Evolutionary conservation across 2,329 filamentous ascomycete species (phyloP), one percentile per base, ranked within the genome.

Genomic region (Tricladium varicosporioides): DNA sequence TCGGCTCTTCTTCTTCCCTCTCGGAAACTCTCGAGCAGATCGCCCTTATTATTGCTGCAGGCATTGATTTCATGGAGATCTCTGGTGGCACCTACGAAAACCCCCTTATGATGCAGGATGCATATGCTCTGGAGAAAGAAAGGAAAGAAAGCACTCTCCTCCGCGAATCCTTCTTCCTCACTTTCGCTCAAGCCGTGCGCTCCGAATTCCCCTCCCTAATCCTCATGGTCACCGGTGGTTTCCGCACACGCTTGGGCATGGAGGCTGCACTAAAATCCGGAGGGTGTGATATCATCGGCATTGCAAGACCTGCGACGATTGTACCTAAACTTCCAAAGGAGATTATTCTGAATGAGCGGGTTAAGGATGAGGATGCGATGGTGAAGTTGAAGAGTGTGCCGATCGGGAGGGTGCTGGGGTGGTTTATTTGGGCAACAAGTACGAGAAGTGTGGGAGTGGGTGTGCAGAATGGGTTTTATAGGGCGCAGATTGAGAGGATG

Each of bases 101-200:
- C 54, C 76, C 82, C 0, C 64, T 32, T 0, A 60, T 63, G 68
- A 57, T 68, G 61, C 31, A 36, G 3, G 61, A 27, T 27, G 22
- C 22, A 7, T 27, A 27, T 27, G 22, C 22, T 27, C 7, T 27
- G 22, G 22, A 27, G 22, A 27, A 27, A 27, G 22, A 27, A 27
- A 27, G 22, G 7, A 65, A 73, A 64, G 72, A 73, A 18, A 75
- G 76, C 5, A 84, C 83, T 1, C 71, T 73, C 11, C 77, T 77
- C 0, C 78, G 86, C 7, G 86, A 89, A 63, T 83, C 85, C 0
- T 89, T 86, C 74, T 89, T 90, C 72, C 73, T 88, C 1, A 81
- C 87, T 47, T 89, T 88, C 60, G 82, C 83, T 0, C 71, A 74
- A n/a, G 72, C 75, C 8, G 77, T 82, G 33, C 76, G 81, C 27